These are phyloP conservation scores for Hypseocharis bilobata DNA, from an alignment of 441 rosid genomes.

Conservation along the genomic window DNA sequence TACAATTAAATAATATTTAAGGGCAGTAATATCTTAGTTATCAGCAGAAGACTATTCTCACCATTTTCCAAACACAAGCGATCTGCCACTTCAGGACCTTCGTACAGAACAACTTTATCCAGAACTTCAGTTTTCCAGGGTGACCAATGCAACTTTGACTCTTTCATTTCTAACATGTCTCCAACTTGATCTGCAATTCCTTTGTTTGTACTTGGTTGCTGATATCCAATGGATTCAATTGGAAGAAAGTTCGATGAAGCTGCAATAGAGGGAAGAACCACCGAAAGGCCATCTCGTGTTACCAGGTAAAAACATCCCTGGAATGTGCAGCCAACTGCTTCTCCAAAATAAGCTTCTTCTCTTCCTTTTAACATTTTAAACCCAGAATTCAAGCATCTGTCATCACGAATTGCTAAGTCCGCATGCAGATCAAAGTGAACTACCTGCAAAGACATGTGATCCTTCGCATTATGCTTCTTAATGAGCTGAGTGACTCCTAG, in stretches of 20 bases:
- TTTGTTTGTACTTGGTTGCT: conserved; percentile 32
- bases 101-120: conserved; percentile 77
- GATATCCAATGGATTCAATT: conserved; percentile 49
- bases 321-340: conserved; percentile 76
- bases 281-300: conserved; percentile 68
- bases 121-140: conserved; percentile 79
- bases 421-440: conserved; percentile 52
- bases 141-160: conserved; percentile 32
- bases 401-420: conserved; percentile 41
- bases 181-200: conserved; percentile 25
- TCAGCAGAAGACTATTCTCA: conserved; percentile 30
- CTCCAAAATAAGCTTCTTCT: conserved; percentile 43
- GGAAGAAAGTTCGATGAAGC: conserved; percentile 46
- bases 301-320: conserved; percentile 82
- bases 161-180: conserved; percentile 24
- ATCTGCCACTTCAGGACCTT: conserved; percentile 86
- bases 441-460: conserved; percentile 32
- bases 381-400: conserved; percentile 39
- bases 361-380: conserved; percentile 31
- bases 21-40: not conserved
- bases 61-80: conserved; percentile 73
- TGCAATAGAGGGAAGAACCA: conserved; percentile 76
- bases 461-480: conserved; percentile 34
- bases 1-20: too few relatives aligned
- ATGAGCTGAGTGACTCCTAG: conserved; percentile 69